Percentiles rank a stretch among this genome's conserved stretches.
phyloP scores from a whole-genome alignment of 2,329 filamentous ascomycete species.

The Drechslerella coelobrocha region DNA sequence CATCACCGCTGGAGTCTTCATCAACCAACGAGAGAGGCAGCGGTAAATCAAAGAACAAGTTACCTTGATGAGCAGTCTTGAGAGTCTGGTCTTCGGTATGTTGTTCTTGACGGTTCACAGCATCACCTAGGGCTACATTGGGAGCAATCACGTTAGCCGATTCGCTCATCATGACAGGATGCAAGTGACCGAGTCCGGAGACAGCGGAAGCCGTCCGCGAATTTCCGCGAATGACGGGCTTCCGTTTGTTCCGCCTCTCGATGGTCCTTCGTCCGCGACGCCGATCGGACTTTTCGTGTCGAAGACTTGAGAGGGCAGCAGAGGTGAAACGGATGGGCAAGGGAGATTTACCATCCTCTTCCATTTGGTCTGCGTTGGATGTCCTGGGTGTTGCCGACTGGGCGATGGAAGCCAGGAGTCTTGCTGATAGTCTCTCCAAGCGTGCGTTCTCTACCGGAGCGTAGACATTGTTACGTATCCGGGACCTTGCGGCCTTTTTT shows the following conservation, averaged over 20 bases:
- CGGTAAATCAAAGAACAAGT: conserved; percentile 52
- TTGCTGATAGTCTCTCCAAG: conserved; percentile 46
- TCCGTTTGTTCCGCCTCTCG: conserved; percentile 32
- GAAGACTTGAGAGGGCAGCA: conserved; percentile 1
- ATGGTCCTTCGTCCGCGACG: conserved; percentile 18
- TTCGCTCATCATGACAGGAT: conserved; percentile 33
- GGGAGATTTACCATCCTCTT: conserved; percentile 51
- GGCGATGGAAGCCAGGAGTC: conserved; percentile 44
- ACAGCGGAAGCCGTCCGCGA: conserved; percentile 29
- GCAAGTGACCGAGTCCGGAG: conserved; percentile 24
- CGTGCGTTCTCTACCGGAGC: conserved; percentile 49
- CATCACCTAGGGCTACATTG: conserved; percentile 48
- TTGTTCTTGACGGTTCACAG: conserved; percentile 50
- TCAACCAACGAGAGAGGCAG: conserved; percentile 50
- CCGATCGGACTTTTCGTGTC: conserved; percentile 29
- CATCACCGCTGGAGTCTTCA: conserved; percentile 50
- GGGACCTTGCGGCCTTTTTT: conserved; percentile 45
- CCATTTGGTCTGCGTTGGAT: conserved; percentile 46
- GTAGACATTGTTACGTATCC: conserved; percentile 49
- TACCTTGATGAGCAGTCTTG: conserved; percentile 51
- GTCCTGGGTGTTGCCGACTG: conserved; percentile 39
- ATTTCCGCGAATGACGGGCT: conserved; percentile 23
- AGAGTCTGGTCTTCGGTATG: conserved; percentile 51
- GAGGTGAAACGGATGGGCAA: conserved; percentile 18
- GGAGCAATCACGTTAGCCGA: conserved; percentile 50